Conservation (phyloP, 2,329 filamentous ascomycete genomes). For the Chaetomium strumarium region DNA sequence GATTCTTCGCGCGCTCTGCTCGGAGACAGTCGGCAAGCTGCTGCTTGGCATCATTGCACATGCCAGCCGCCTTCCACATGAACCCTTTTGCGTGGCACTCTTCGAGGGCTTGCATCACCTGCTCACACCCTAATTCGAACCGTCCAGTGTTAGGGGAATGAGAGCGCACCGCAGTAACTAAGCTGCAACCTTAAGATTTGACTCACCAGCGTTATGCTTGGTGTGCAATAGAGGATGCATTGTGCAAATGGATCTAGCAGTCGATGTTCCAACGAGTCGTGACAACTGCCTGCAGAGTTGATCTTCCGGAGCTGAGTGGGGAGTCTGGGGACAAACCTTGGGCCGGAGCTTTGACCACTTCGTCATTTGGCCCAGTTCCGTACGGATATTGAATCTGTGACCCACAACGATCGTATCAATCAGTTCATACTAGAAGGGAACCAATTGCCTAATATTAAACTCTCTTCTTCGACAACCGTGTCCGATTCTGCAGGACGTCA, state of each 20-base stretch:
- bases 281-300: no score
- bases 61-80: slow-evolving; percentile 82
- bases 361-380: not conserved
- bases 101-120: slow-evolving; percentile 88
- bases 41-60: slow-evolving; percentile 82
- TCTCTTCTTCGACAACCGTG: slow-evolving; percentile 6
- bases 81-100: slow-evolving; percentile 93
- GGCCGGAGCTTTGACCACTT: slow-evolving; percentile 17
- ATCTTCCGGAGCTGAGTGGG: not conserved
- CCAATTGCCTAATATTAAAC: not conserved
- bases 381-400: not conserved
- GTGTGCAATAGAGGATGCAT: slow-evolving; percentile 99
- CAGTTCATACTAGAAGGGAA: not conserved
- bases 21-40: slow-evolving; percentile 81
- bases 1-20: slow-evolving; percentile 71
- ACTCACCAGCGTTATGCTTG: slow-evolving; percentile 76
- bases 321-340: not conserved
- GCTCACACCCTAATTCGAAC: slow-evolving; percentile 68
- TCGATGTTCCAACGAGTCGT: not conserved
- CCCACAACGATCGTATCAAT: not conserved
- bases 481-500: not conserved
- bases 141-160: slow-evolving; percentile 3
- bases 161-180: not conserved
- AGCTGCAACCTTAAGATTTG: not conserved
- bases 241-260: slow-evolving; percentile 23